Evolutionary conservation across 2,329 filamentous ascomycete genomes (phyloP), one percentile per base, ranked within the genome.

Genomic region (Fusarium gaditjirri): DNA sequence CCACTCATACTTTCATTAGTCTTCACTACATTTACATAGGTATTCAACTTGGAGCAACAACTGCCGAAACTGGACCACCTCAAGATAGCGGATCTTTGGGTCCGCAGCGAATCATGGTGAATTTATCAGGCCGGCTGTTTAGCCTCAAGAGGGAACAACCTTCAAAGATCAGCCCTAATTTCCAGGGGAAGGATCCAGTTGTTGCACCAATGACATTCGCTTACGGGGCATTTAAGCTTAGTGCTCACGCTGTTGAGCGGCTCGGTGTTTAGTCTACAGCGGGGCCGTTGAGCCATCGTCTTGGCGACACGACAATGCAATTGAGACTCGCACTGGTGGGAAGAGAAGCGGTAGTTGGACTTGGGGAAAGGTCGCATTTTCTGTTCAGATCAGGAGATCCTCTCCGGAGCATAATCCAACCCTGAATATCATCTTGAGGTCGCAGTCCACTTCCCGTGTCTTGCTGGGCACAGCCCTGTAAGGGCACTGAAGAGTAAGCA

Each of bases 151-250:
- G 33, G 62, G 19, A 31, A 25, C 14, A 61, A 33, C 27, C 21
- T 21, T 36, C 13, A n/a, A 16, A 31, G 17, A 27, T 61, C 62
- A 61, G 54, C 54, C 46, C 25, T 67, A 53, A 49, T 61, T 17
- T 61, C 16, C 46, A 61, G 54, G 62, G 61, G 54, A 66, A 31
- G 17, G 33, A 50, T 46, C 35, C 53, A 41, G 25, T 6, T 12
- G 21, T 25, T 33, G 33, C 41, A 42, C 54, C 62, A 67, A 67
- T 61, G 36, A 16, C 7, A 27, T 8, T 17, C 6, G 12, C 21
- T 46, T n/a, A n/a, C 16, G 9, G 21, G 21, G 27, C 23, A 31
- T 50, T 41, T 41, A 16, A 11, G 35, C 33, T 50, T 67, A 67
- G 64, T 27, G 64, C 53, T 67, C 33, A 60, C 49, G 27, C 35